Conservation (phyloP, 257 asterid genomes). For the Nicotiana attenuata region DNA sequence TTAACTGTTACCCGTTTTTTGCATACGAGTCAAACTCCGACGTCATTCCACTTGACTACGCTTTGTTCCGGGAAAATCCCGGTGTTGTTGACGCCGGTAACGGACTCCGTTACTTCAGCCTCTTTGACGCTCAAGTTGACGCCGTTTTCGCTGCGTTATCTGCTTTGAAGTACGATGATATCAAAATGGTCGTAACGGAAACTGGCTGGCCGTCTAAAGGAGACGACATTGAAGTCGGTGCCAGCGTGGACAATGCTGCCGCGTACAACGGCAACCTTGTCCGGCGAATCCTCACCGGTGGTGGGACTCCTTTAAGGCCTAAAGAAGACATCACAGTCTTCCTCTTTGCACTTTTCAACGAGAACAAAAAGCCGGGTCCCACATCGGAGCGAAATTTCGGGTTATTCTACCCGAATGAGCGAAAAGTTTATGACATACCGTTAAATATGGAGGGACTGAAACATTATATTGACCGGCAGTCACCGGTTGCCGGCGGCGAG, state of each 20-base stretch:
- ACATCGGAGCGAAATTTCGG: slow-evolving; percentile 92
- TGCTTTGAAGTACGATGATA: slow-evolving; percentile 57
- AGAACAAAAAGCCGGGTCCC: slow-evolving; percentile 77
- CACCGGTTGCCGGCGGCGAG: slow-evolving; percentile 36
- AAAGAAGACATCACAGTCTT: slow-evolving; percentile 50
- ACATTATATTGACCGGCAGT: slow-evolving; percentile 22
- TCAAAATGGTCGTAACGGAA: slow-evolving; percentile 51
- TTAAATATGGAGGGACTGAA: slow-evolving; percentile 51
- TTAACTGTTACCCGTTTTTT: slow-evolving; percentile 78
- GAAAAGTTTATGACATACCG: slow-evolving; percentile 70
- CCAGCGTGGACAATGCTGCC: slow-evolving; percentile 70
- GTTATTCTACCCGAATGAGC: slow-evolving; percentile 67
- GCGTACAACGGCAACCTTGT: slow-evolving; percentile 76
- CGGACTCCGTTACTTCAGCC: slow-evolving; percentile 56
- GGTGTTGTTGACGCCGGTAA: slow-evolving; percentile 72
- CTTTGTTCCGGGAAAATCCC: slow-evolving; percentile 65
- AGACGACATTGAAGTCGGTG: slow-evolving; percentile 69
- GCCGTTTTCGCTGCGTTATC: slow-evolving; percentile 86
- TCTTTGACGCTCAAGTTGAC: slow-evolving; percentile 89
- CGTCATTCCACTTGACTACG: slow-evolving; percentile 75
- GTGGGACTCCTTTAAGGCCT: slow-evolving; percentile 84
- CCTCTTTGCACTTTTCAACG: slow-evolving; percentile 85
- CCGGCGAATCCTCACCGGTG: slow-evolving; percentile 59
- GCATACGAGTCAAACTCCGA: slow-evolving; percentile 82
- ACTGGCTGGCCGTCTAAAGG: slow-evolving; percentile 99